These are phyloP conservation scores for Paraconiothyrium brasiliense DNA, from an alignment of 2,329 filamentous ascomycete genomes.

Conservation along the genomic window DNA sequence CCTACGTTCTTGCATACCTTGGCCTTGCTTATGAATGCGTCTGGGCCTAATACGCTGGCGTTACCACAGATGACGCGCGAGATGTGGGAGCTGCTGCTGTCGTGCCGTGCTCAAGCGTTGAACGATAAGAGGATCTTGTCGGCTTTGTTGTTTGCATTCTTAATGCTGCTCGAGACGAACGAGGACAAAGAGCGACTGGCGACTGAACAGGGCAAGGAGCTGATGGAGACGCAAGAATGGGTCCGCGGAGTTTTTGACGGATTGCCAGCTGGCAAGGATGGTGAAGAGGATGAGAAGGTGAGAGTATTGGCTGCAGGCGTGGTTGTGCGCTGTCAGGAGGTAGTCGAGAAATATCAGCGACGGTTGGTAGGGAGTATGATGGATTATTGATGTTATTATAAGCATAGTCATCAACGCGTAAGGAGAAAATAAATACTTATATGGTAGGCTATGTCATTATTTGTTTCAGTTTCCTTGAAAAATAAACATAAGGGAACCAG, in stretches of 20 bases:
- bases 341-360: conserved; percentile 82
- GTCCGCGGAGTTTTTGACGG: conserved; percentile 76
- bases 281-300: conserved; percentile 76
- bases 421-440: too few species aligned
- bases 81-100: conserved; percentile 83
- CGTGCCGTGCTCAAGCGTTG: conserved; percentile 63
- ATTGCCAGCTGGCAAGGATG: conserved; percentile 52
- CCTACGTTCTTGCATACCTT: conserved; percentile 86
- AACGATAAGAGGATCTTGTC: conserved; percentile 71
- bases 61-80: conserved; percentile 84
- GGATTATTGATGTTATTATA: conserved; percentile 41
- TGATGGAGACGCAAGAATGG: conserved; percentile 91
- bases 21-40: conserved; percentile 81
- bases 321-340: conserved; percentile 79
- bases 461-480: too few species aligned
- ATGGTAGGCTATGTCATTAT: too few species aligned
- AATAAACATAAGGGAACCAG: too few species aligned
- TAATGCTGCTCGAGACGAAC: conserved; percentile 85
- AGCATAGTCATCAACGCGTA: too few species aligned
- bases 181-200: conserved; percentile 76
- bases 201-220: conserved; percentile 75
- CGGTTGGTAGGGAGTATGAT: conserved; percentile 76
- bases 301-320: conserved; percentile 81
- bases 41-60: conserved; percentile 79
- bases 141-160: conserved; percentile 79